Conservation (phyloP, 768 basidiomycete species). For the Boletus coccyginus region DNA sequence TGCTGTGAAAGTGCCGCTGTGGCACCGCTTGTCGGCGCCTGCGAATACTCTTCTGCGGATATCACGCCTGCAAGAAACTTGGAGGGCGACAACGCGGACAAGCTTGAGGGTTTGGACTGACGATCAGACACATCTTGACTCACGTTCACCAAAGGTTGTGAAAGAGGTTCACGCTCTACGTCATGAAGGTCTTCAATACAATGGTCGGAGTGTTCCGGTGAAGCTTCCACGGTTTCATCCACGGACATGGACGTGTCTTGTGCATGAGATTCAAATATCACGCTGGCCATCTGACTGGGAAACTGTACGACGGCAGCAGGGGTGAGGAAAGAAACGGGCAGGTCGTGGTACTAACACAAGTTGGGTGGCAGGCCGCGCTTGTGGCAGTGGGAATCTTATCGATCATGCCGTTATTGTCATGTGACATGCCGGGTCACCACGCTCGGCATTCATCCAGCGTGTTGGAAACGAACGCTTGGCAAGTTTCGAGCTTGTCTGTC, state of each 20-base stretch:
- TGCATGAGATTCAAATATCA: not conserved
- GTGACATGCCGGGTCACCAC: conserved; percentile 11
- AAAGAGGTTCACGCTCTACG: conserved; percentile 19
- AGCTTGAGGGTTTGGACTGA: conserved; percentile 32
- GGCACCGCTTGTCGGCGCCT: conserved; percentile 10
- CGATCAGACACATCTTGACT: conserved; percentile 35
- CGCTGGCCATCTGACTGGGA: conserved; percentile 14
- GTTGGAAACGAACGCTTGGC: not conserved
- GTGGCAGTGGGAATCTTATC: conserved; percentile 27
- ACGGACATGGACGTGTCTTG: conserved; percentile 4
- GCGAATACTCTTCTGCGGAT: conserved; percentile 15
- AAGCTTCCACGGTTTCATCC: not conserved
- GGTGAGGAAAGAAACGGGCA: conserved; percentile 8
- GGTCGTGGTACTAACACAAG: conserved; percentile 29
- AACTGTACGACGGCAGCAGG: not conserved
- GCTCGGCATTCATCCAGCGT: not conserved
- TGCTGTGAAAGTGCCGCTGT: conserved; percentile 26
- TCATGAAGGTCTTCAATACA: conserved; percentile 7
- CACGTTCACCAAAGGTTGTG: conserved; percentile 31
- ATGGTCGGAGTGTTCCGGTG: not conserved
- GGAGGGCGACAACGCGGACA: conserved; percentile 23
- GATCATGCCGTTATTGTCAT: conserved; percentile 17
- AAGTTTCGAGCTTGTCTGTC: not conserved
- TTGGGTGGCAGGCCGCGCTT: conserved; percentile 1
- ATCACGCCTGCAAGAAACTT: conserved; percentile 17